Evolutionary conservation across 225 moss, liverwort and hornwort genomes (phyloP).

Genomic region (Physcomitrium patens): DNA sequence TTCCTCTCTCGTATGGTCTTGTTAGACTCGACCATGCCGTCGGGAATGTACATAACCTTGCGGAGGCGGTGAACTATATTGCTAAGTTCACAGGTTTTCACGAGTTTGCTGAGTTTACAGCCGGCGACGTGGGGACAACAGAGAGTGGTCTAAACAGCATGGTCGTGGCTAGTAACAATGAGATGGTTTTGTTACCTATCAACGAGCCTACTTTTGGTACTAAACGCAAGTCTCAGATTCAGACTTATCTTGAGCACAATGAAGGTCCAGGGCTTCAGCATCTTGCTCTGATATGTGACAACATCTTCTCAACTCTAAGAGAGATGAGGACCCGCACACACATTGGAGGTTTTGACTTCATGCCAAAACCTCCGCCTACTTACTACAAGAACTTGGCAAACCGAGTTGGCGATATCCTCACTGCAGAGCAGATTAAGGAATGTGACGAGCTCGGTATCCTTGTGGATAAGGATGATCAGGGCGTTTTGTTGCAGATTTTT

Average conservation of each 20-base stretch:
- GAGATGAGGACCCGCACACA: slow-evolving; percentile 82
- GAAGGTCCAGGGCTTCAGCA: slow-evolving; percentile 91
- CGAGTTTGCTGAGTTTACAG: slow-evolving; percentile 73
- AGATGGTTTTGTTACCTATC: slow-evolving; percentile 78
- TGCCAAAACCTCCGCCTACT: slow-evolving; percentile 81
- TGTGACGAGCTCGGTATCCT: slow-evolving; percentile 95
- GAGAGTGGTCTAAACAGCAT: slow-evolving; percentile 82
- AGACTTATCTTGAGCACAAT: slow-evolving; percentile 87
- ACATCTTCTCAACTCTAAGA: slow-evolving; percentile 83
- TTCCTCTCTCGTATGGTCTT: slow-evolving; percentile 82
- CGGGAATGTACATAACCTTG: slow-evolving; percentile 73
- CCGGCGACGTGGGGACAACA: slow-evolving; percentile 67
- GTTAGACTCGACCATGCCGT: slow-evolving; percentile 79
- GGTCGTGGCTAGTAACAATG: slow-evolving; percentile 80
- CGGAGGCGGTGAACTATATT: slow-evolving; percentile 59
- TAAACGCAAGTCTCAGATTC: slow-evolving; percentile 78
- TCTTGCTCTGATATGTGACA: slow-evolving; percentile 81
- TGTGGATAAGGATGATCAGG: slow-evolving; percentile 85
- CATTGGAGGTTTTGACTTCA: slow-evolving; percentile 90
- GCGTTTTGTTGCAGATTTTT: slow-evolving; percentile 83
- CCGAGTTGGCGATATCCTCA: slow-evolving; percentile 65
- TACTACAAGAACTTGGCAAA: slow-evolving; percentile 72
- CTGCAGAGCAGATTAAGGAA: slow-evolving; percentile 69
- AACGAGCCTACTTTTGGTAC: slow-evolving; percentile 81
- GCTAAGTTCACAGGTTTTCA: slow-evolving; percentile 79